These are phyloP conservation scores for Lyophyllum semitale DNA, from an alignment of 768 basidiomycete species.

Conservation along the genomic window DNA sequence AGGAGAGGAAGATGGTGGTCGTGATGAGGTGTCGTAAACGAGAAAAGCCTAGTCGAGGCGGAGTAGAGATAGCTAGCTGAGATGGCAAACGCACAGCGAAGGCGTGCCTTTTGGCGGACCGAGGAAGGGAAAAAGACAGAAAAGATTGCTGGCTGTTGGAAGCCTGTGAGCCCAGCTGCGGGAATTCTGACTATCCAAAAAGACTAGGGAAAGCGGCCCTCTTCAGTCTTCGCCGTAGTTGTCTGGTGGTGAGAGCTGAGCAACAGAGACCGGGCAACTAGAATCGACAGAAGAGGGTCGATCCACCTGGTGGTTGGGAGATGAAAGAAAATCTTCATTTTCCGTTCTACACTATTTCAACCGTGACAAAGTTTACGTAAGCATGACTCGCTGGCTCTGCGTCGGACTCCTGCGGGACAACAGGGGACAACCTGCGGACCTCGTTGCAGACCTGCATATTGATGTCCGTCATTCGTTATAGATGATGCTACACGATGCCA, in stretches of 20 bases:
- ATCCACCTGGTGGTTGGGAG: constrained; percentile 46
- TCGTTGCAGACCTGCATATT: background rate
- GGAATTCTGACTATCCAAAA: constrained; percentile 20
- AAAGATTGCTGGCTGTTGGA: constrained; percentile 31
- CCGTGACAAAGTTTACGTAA: constrained; percentile 14
- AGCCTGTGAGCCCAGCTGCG: constrained; percentile 34
- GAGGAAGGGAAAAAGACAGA: constrained; percentile 28
- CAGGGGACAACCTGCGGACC: background rate
- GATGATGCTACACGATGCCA: background rate
- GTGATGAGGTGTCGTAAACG: constrained; percentile 71
- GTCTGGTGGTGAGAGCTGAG: constrained; percentile 32
- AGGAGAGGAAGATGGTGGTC: constrained; percentile 49
- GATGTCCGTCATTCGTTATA: too few relatives aligned
- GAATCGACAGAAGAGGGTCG: constrained; percentile 53
- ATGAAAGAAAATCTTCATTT: constrained; percentile 25
- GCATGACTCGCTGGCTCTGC: constrained; percentile 11
- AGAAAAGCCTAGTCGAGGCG: constrained; percentile 29
- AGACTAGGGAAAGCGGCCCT: constrained; percentile 36
- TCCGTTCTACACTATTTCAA: constrained; percentile 21
- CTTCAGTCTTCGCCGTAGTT: constrained; percentile 44
- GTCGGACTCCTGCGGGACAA: too few relatives aligned
- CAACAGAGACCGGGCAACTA: constrained; percentile 44
- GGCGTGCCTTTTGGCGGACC: constrained; percentile 82
- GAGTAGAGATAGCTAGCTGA: constrained; percentile 21
- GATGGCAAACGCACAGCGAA: constrained; percentile 88